These are phyloP conservation scores for Colletotrichum theobromicola DNA, from an alignment of 2,329 filamentous ascomycete species.

Conservation along the genomic window DNA sequence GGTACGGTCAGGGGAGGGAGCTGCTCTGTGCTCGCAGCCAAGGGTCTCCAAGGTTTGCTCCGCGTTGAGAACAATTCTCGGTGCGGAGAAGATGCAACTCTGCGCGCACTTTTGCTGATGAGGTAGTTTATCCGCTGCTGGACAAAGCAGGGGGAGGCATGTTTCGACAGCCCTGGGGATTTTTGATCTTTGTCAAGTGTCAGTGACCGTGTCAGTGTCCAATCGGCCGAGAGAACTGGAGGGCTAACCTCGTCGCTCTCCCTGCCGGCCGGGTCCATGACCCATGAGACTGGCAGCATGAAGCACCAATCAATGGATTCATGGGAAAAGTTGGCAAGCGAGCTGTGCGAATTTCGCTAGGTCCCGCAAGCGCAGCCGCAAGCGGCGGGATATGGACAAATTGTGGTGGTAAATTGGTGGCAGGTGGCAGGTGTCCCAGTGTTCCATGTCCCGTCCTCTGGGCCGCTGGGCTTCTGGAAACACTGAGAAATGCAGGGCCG, in stretches of 20 bases:
- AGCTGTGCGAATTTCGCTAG: slow-evolving; percentile 5
- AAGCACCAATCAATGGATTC: neutral
- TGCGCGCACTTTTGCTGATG: slow-evolving; percentile 13
- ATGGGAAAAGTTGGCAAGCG: neutral
- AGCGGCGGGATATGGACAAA: neutral
- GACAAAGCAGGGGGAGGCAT: neutral
- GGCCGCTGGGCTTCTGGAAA: slow-evolving; percentile 14
- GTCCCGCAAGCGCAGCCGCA: neutral
- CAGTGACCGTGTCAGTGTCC: neutral
- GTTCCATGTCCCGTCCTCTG: neutral
- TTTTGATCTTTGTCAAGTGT: neutral
- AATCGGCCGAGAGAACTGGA: neutral
- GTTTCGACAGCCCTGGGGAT: neutral
- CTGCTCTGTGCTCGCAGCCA: neutral
- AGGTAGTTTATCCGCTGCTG: slow-evolving; percentile 18
- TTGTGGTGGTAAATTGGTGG: neutral
- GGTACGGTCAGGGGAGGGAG: neutral
- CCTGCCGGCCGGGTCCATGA: neutral
- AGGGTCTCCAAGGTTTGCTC: slow-evolving; percentile 13
- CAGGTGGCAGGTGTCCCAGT: neutral
- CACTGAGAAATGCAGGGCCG: slow-evolving; percentile 7
- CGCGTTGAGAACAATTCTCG: slow-evolving; percentile 6
- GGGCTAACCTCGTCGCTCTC: neutral
- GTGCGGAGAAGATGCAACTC: slow-evolving; percentile 18
- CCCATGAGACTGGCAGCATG: neutral